phyloP scores from a whole-genome alignment of 2,329 filamentous ascomycete genomes.

The Tolypocladium album region DNA sequence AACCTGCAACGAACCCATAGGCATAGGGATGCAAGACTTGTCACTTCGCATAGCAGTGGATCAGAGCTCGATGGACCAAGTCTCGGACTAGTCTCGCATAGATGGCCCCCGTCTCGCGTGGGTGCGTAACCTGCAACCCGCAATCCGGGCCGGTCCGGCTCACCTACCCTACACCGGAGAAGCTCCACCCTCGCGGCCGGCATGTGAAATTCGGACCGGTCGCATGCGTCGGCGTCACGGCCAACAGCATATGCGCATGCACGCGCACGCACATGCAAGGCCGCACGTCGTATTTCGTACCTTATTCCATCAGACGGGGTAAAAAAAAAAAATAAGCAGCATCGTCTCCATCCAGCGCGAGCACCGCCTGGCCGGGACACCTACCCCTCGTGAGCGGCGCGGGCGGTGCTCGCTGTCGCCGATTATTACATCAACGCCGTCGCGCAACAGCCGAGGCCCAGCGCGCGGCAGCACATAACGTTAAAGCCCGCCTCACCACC shows the following conservation, averaged over 20 bases:
- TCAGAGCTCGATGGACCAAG: too few species aligned
- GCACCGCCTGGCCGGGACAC: too few species aligned
- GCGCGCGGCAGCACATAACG: background rate
- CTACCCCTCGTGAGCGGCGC: background rate
- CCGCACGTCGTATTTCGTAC: background rate
- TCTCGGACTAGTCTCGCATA: too few species aligned
- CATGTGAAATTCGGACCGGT: background rate
- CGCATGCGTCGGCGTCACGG: background rate
- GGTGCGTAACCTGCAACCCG: too few species aligned
- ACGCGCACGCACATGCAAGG: background rate
- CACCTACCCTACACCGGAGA: background rate
- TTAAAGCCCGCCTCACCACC: background rate
- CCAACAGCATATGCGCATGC: background rate
- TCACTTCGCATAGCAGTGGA: too few species aligned
- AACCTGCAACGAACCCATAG: too few species aligned
- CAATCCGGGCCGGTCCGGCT: background rate
- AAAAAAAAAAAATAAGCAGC: too few species aligned
- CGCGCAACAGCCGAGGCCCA: background rate
- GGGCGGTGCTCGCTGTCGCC: background rate
- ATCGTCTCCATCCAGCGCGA: too few species aligned
- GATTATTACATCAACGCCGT: background rate
- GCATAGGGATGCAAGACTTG: too few species aligned
- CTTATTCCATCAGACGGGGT: too few species aligned
- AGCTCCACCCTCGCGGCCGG: background rate
- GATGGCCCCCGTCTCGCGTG: too few species aligned